A percentile compares a stretch with the other conserved stretches of the same genome.
Conservation (phyloP, 176 grass and related monocot genomes). For the Oryza meridionalis region DNA sequence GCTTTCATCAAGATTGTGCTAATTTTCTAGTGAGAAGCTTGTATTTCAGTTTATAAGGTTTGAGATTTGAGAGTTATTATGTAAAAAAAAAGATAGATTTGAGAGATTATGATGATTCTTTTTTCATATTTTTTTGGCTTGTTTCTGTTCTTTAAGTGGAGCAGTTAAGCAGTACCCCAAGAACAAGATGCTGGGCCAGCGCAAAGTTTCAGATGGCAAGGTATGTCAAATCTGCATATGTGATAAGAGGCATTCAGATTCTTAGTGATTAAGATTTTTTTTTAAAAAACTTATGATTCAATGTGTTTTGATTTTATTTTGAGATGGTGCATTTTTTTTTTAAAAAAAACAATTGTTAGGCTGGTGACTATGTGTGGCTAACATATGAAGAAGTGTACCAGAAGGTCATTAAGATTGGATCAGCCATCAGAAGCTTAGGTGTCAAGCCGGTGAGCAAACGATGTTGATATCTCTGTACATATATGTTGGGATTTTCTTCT, state of each 20-base stretch:
- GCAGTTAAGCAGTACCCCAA: slow-evolving; percentile 68
- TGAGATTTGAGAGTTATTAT: neutral
- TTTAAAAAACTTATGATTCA: neutral
- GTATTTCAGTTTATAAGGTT: neutral
- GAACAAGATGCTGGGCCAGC: slow-evolving; percentile 85
- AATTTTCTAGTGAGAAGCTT: neutral
- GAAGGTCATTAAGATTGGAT: slow-evolving; percentile 60
- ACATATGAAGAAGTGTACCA: slow-evolving; percentile 80
- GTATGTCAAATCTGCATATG: slow-evolving; percentile 26
- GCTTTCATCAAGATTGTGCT: neutral
- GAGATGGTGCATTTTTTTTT: neutral
- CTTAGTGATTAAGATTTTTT: neutral
- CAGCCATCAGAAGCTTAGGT: slow-evolving; percentile 56
- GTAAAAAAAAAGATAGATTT: neutral
- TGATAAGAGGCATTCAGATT: neutral
- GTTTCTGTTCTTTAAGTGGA: slow-evolving; percentile 47
- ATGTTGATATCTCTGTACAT: neutral
- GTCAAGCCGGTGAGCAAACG: slow-evolving; percentile 52
- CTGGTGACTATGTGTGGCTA: slow-evolving; percentile 73
- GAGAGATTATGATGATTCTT: no score
- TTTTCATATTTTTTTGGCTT: neutral
- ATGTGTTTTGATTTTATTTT: neutral
- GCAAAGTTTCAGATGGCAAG: slow-evolving; percentile 70
- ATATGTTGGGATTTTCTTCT: neutral
- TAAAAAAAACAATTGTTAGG: slow-evolving; percentile 40